phyloP scores from a whole-genome alignment of 2,329 filamentous ascomycete species.

The Magnaporthales sp. region DNA sequence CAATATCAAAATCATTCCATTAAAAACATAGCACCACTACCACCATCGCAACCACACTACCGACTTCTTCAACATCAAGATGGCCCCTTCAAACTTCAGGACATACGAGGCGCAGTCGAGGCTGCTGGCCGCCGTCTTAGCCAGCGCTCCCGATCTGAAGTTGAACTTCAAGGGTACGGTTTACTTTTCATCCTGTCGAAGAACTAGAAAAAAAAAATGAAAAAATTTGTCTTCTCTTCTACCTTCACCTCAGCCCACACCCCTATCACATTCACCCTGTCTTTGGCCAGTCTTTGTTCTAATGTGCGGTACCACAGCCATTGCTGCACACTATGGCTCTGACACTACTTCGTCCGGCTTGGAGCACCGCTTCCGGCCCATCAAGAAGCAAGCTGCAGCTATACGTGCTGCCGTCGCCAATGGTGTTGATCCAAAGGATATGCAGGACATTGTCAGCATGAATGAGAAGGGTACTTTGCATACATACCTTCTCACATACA shows the following conservation, averaged over 20 bases:
- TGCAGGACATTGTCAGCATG: slow-evolving; percentile 30
- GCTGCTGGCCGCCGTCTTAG: slow-evolving; percentile 52
- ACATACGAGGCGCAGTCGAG: slow-evolving; percentile 51
- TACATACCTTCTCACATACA: not conserved
- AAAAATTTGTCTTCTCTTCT: not conserved
- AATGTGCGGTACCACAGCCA: slow-evolving; percentile 26
- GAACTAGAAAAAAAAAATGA: not conserved
- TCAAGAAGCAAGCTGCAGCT: slow-evolving; percentile 32
- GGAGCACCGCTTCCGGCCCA: slow-evolving; percentile 42
- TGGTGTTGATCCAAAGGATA: slow-evolving; percentile 32
- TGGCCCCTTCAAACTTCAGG: slow-evolving; percentile 46
- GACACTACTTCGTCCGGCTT: slow-evolving; percentile 37
- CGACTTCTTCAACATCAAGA: too few species aligned
- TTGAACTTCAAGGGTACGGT: slow-evolving; percentile 54
- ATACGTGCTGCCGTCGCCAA: slow-evolving; percentile 25
- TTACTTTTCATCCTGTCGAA: not conserved
- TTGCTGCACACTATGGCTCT: slow-evolving; percentile 37
- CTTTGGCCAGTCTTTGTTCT: slow-evolving; percentile 8
- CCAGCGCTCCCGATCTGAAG: slow-evolving; percentile 42
- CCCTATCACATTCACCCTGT: not conserved
- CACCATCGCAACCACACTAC: too few species aligned
- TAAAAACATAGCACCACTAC: too few species aligned
- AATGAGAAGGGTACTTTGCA: slow-evolving; percentile 30
- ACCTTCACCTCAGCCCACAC: not conserved
- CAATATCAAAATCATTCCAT: too few species aligned